A percentile compares a stretch with the other conserved stretches of the same genome.
Evolutionary conservation across 73 alveolate genomes (phyloP).

Genomic region (Stentor roeselii): DNA sequence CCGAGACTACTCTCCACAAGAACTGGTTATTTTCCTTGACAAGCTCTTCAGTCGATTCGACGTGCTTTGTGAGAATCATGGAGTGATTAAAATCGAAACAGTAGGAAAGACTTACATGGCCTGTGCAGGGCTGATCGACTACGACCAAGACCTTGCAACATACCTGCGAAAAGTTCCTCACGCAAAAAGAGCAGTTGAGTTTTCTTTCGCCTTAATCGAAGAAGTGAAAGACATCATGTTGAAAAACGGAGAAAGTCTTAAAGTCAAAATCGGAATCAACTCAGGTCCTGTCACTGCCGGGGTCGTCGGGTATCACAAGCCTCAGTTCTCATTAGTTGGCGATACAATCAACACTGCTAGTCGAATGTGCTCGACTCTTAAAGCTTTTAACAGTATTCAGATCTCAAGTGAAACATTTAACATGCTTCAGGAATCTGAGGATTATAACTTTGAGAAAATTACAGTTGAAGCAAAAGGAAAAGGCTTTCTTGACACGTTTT

Average conservation of each 20-base stretch:
- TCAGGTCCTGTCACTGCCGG: constrained; percentile 97
- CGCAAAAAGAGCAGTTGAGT: constrained; percentile 13
- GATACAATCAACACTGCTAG: constrained; percentile 98
- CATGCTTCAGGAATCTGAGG: not conserved
- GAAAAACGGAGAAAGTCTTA: not conserved
- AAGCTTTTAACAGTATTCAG: not conserved
- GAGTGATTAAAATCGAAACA: constrained; percentile 71
- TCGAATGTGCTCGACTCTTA: constrained; percentile 90
- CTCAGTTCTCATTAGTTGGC: constrained; percentile 97
- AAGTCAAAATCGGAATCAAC: constrained; percentile 95
- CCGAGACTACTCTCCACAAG: constrained; percentile 43
- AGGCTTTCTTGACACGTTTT: constrained; percentile 25
- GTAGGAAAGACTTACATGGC: constrained; percentile 86
- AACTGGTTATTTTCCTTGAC: constrained; percentile 55
- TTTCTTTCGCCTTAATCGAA: constrained; percentile 6
- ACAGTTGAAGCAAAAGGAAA: constrained; percentile 29
- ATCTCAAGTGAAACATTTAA: not conserved
- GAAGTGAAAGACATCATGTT: not conserved
- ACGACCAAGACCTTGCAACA: constrained; percentile 39
- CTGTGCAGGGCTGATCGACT: constrained; percentile 75
- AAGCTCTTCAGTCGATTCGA: constrained; percentile 69
- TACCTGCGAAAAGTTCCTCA: constrained; percentile 31
- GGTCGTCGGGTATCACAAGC: constrained; percentile 97
- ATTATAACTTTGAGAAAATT: not conserved
- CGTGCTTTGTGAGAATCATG: constrained; percentile 49